Evolutionary conservation across 179 eudicot genomes (phyloP), one percentile per base, ranked within the genome.

Genomic region (Sideroxylon spinosum): DNA sequence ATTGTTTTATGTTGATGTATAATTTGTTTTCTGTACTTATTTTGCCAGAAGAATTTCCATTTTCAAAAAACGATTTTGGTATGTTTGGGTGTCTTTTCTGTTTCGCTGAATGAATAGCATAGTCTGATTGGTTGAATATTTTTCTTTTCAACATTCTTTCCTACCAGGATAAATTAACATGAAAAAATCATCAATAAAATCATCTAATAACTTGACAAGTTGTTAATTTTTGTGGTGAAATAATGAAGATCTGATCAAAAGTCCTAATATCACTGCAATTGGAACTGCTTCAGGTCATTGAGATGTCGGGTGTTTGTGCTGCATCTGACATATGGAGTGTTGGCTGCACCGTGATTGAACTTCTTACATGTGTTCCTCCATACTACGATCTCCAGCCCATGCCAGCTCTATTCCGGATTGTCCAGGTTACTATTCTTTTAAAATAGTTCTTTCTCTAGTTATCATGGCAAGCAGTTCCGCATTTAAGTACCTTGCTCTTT

Each of bases 291-390:
- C 90, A 96, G 99, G 99, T 96, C 37, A 96, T 96, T 86, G 99
- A 94, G 82, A 94, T 96, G 99, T 94, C 99, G 2, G 99, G 99
- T 74, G 99, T 96, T 86, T 96, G 98, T 86, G 97, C 99, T 80
- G 98, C 97, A 78, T 96, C 99, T 67, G 99, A 96, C 80, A 92
- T 96, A 73, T 96, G 99, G 99, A 96, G 99, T 90, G 99, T 96
- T 59, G 99, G 99, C 69, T 96, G 99, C 86, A 96, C 99, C 62
- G 99, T 96, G 72, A 96, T 96, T 80, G 99, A 96, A 81, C 99
- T 96, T 79, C 94, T 96, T 65, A 96, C 99, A 8, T 96, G 99
- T 79, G 90, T 94, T 67, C 99, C 99, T 71, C 99, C 99, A 13
- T 96, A 96, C 85, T 96, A 87, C 81, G 99, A 96, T 81, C 97